These are phyloP conservation scores for Gliomastix tumulicola DNA, from an alignment of 2,329 filamentous ascomycete genomes.

Conservation along the genomic window DNA sequence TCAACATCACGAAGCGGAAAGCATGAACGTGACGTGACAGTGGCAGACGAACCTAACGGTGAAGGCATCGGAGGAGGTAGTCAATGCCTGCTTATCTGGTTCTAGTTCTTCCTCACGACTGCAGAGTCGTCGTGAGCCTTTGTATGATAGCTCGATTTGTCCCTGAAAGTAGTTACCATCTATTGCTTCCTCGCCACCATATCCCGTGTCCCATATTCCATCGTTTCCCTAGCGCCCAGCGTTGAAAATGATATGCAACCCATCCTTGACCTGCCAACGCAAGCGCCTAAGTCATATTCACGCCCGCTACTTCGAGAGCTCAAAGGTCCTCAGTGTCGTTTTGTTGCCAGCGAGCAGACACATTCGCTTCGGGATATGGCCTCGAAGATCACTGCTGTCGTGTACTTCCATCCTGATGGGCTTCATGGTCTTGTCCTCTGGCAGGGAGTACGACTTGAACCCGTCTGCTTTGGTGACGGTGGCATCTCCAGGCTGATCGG, in stretches of 20 bases:
- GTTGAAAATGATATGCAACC: no score
- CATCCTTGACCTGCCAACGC: conserved; percentile 17
- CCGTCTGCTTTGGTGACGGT: conserved; percentile 6
- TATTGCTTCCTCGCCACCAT: no score
- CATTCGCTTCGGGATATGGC: conserved; percentile 40
- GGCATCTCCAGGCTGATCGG: conserved; percentile 6
- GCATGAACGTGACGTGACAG: no score
- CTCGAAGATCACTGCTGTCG: conserved; percentile 31
- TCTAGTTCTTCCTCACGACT: not conserved
- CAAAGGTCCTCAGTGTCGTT: conserved; percentile 40
- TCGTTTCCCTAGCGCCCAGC: no score
- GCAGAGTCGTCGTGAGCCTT: no score
- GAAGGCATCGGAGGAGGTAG: no score
- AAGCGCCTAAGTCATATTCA: no score
- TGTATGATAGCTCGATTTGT: not conserved
- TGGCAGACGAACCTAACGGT: conserved; percentile 2
- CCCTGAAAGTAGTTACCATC: no score
- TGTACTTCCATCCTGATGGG: conserved; percentile 47
- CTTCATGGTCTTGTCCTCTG: conserved; percentile 14
- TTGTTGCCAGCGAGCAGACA: conserved; percentile 43
- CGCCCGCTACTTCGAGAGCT: no score
- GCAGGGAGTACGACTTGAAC: conserved; percentile 15
- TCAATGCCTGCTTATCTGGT: no score
- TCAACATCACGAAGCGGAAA: conserved; percentile 60
- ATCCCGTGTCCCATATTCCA: no score